A percentile compares a stretch with the other conserved stretches of the same genome.
Conservation (phyloP, 768 basidiomycete species). For the Calvatia gigantea region DNA sequence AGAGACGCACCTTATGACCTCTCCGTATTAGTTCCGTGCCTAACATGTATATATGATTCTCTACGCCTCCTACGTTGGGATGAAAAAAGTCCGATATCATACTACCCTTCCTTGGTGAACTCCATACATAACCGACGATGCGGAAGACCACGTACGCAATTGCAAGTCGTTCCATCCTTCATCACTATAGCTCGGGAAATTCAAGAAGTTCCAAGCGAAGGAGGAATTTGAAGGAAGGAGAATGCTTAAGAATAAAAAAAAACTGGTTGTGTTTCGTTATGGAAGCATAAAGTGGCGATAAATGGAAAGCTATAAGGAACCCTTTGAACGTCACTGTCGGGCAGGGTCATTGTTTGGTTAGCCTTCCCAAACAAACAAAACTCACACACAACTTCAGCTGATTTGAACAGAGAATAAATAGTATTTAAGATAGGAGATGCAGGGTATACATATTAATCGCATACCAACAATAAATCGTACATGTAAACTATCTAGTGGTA, state of each 20-base stretch:
- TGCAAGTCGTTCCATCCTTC: slow-evolving; percentile 15
- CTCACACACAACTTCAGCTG: too few relatives aligned
- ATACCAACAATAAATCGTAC: too few relatives aligned
- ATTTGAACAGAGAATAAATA: too few relatives aligned
- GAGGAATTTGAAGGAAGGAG: too few relatives aligned
- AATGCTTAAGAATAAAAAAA: too few relatives aligned
- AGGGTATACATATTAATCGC: too few relatives aligned
- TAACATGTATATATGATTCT: slow-evolving; percentile 94
- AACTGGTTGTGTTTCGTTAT: not conserved
- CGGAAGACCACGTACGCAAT: slow-evolving; percentile 21
- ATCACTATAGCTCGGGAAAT: not conserved
- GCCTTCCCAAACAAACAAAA: too few relatives aligned
- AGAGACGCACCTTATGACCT: slow-evolving; percentile 72
- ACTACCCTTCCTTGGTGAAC: slow-evolving; percentile 34
- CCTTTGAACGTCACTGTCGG: too few relatives aligned
- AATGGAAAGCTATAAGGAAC: not conserved
- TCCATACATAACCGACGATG: not conserved
- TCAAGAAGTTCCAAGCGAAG: not conserved
- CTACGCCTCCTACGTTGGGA: slow-evolving; percentile 92
- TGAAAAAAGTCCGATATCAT: slow-evolving; percentile 98
- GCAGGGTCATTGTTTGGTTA: too few relatives aligned
- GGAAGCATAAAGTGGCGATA: not conserved
- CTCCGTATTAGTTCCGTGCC: slow-evolving; percentile 74
- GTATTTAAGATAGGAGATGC: slow-evolving; percentile 20
- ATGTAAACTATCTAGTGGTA: too few relatives aligned